phyloP scores from a whole-genome alignment of 345 rosid genomes.

The Eucalyptus sp. region DNA sequence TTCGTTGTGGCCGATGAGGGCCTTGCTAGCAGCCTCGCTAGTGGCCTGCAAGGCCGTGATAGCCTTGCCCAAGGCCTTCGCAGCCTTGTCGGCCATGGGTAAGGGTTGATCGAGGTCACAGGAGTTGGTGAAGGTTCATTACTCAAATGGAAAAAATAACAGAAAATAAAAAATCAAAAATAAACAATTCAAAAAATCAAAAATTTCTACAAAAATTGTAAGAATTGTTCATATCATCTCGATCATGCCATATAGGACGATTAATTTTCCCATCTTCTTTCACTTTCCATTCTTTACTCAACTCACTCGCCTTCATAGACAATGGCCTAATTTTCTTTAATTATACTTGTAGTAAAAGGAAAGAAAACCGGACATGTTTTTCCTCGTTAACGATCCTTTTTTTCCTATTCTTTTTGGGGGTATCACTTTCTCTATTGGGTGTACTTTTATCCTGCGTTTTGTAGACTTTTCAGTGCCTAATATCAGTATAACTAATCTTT shows the following conservation, averaged over 20 bases:
- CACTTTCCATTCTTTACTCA: neutral
- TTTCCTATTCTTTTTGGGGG: neutral
- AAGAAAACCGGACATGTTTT: neutral
- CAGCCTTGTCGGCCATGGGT: too few species aligned
- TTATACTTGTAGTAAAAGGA: neutral
- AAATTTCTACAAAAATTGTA: too few species aligned
- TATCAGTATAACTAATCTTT: neutral
- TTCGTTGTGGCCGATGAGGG: too few species aligned
- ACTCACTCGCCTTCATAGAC: neutral
- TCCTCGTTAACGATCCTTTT: neutral
- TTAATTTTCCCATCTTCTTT: neutral
- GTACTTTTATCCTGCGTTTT: neutral
- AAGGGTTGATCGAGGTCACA: accelerated
- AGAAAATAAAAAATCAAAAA: too few species aligned
- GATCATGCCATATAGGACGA: too few species aligned
- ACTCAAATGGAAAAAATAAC: too few species aligned
- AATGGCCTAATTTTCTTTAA: neutral
- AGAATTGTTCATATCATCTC: too few species aligned
- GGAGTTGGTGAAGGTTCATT: too few species aligned
- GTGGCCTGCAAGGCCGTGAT: too few species aligned
- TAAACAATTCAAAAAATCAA: too few species aligned
- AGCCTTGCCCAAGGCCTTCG: too few species aligned
- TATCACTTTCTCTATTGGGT: neutral
- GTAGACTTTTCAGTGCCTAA: neutral
- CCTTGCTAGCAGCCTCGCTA: too few species aligned